Evolutionary conservation across 495 filamentous ascomycete genomes (phyloP).

Genomic region (Hypoxylon fuscum): DNA sequence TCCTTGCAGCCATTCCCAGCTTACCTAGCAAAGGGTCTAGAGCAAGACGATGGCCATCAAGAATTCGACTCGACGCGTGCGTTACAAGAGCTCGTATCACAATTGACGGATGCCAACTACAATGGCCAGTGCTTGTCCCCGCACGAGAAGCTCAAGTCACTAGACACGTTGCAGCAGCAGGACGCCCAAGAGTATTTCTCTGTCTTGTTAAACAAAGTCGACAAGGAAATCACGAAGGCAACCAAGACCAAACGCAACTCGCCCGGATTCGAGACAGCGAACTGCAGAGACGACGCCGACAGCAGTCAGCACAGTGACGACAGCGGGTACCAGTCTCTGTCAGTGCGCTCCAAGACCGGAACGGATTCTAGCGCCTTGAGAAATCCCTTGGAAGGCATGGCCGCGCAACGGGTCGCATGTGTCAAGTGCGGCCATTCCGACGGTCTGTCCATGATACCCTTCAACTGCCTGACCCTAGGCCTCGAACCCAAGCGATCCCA

Average conservation of each 20-base stretch:
- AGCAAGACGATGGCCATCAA: slow-evolving; percentile 35
- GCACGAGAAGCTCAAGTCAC: slow-evolving; percentile 77
- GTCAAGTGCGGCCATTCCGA: slow-evolving; percentile 86
- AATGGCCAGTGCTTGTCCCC: slow-evolving; percentile 81
- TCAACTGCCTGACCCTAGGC: slow-evolving; percentile 91
- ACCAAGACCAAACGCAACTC: slow-evolving; percentile 51
- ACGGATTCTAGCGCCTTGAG: slow-evolving; percentile 39
- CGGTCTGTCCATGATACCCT: slow-evolving; percentile 85
- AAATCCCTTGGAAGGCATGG: slow-evolving; percentile 83
- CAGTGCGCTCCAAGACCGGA: slow-evolving; percentile 34
- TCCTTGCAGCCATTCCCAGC: slow-evolving; percentile 71
- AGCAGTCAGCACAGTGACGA: slow-evolving; percentile 58
- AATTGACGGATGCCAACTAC: slow-evolving; percentile 71
- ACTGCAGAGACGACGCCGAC: slow-evolving; percentile 46
- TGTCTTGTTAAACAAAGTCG: slow-evolving; percentile 85
- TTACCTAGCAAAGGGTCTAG: slow-evolving; percentile 54
- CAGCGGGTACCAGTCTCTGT: slow-evolving; percentile 57
- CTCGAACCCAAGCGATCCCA: slow-evolving; percentile 63
- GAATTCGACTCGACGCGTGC: slow-evolving; percentile 52
- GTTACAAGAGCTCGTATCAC: slow-evolving; percentile 69
- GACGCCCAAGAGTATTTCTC: slow-evolving; percentile 98
- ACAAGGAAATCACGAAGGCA: slow-evolving; percentile 73
- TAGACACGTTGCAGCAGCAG: slow-evolving; percentile 95
- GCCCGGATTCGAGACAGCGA: slow-evolving; percentile 42
- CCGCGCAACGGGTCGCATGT: slow-evolving; percentile 91